These are phyloP conservation scores for Peronospora belbahrii DNA, from an alignment of 352 stramenopile genomes.

Conservation along the genomic window DNA sequence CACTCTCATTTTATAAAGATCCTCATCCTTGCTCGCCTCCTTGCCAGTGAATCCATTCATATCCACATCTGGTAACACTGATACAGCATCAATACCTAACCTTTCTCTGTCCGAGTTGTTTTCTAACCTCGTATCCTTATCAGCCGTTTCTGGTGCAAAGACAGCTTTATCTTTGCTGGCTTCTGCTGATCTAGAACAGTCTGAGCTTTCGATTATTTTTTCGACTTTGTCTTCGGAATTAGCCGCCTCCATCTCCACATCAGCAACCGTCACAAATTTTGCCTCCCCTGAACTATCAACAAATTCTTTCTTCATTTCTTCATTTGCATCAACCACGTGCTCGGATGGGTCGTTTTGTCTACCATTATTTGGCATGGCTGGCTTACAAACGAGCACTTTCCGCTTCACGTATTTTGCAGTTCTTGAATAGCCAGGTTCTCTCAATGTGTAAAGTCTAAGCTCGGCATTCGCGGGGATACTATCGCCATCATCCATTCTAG, in stretches of 20 bases:
- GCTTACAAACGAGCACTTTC: slow-evolving; percentile 29
- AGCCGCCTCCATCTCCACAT: slow-evolving; percentile 17
- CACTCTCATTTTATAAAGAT: not conserved
- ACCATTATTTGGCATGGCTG: not conserved
- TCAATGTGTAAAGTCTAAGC: not conserved
- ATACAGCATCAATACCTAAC: not conserved
- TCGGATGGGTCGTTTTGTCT: not conserved
- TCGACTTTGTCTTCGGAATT: slow-evolving; percentile 2
- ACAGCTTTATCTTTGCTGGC: not conserved
- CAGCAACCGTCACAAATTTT: not conserved
- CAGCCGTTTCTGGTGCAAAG: not conserved
- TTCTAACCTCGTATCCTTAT: not conserved
- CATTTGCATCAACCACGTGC: slow-evolving; percentile 4
- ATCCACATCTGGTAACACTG: not conserved
- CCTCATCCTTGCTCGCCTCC: not conserved
- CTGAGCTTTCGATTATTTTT: not conserved
- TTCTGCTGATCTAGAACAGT: not conserved
- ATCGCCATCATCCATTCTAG: not conserved
- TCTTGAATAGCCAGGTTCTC: slow-evolving; percentile 9
- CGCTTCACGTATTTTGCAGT: slow-evolving; percentile 47
- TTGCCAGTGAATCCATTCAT: not conserved
- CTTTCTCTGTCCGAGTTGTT: not conserved
- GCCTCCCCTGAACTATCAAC: not conserved
- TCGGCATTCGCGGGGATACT: slow-evolving; percentile 2
- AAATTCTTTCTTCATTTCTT: slow-evolving; percentile 19